Base-by-base conservation (phyloP, 2,329 filamentous ascomycete species). In the Alternaria alternata region DNA sequence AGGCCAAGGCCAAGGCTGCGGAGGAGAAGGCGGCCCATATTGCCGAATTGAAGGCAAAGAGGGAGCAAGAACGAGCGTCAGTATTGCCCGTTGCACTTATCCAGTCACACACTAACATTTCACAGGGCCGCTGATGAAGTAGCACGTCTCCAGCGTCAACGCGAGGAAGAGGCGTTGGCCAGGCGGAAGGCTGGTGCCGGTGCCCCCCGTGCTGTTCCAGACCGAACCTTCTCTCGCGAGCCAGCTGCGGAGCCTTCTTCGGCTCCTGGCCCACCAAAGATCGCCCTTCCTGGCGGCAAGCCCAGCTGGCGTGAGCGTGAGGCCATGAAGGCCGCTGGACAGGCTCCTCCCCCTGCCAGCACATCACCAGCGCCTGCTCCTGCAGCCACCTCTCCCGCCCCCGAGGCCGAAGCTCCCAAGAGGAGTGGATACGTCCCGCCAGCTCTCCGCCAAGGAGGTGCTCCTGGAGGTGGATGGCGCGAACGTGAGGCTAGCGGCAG, bases 151-250 rank as follows among this genome's bases (percentile, higher is more conserved):
- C 94, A 97, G 81, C 88, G 88, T 70, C 87, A 93, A 75, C 89
- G 92, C 78, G 94, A 96, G 79, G 93, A 95, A 71, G 94, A 97
- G 79, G 94, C 93, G 16, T 88, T 94, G 80, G 91, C 90, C 67
- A 88, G 91, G 70, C 88, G 87, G 80, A 86, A 71, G 60, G 56
- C 68, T 54, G 66, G 65, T 54, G 62, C 67, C 68, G 65, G 65
- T 54, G 62, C 67, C 46, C 66, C 73, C 46, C 74, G 76, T 57
- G 76, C 51, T 46, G 52, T 63, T 18, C 61, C 61, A 28, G 61
- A 62, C 53, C 62, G 62, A 28, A 57, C 65, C 72, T 75, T 64
- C 67, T 80, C 75, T 62, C 79, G 63, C 53, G 75, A 65, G 63
- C 73, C 62, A n/a, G 79, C 81, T 49, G 64, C 62, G 62, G 77